phyloP scores from a whole-genome alignment of 345 rosid species.

The Salix caprea region DNA sequence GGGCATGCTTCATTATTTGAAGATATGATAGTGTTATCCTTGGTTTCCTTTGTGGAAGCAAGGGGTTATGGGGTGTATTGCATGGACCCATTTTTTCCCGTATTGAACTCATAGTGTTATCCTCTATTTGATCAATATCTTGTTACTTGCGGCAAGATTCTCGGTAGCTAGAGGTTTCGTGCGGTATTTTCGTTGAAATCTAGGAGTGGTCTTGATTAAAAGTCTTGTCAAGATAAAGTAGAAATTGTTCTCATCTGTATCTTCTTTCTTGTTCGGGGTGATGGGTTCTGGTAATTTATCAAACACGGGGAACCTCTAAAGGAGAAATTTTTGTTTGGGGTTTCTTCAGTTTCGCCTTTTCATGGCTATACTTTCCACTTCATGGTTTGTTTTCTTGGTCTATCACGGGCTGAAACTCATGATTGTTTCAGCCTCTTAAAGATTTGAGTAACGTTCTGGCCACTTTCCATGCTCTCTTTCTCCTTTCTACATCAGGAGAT shows the following conservation, averaged over 20 bases:
- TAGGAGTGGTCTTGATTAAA: conserved; percentile 1
- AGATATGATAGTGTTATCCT: conserved; percentile 9
- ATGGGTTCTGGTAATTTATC: conserved; percentile 11
- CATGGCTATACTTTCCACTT: not conserved
- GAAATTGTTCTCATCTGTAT: not conserved
- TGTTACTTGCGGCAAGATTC: conserved; percentile 17
- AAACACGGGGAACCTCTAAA: conserved; percentile 16
- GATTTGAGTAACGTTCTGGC: conserved; percentile 5
- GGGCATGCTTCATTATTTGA: conserved; percentile 4
- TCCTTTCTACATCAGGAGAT: not conserved
- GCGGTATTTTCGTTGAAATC: conserved; percentile 34
- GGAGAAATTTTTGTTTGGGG: conserved; percentile 5
- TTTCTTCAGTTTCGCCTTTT: not conserved
- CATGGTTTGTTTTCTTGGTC: not conserved
- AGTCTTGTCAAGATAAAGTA: conserved; percentile 38
- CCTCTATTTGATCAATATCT: not conserved
- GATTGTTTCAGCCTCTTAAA: conserved; percentile 20
- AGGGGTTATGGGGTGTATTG: conserved; percentile 1
- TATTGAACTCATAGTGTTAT: not conserved
- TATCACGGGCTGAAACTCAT: conserved; percentile 13
- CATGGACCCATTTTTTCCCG: not conserved
- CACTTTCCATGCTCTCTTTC: not conserved
- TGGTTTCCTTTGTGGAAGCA: conserved; percentile 1
- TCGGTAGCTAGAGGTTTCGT: conserved; percentile 3
- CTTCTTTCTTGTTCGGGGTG: conserved; percentile 19